Evolutionary conservation across 306 rosid species (phyloP).

Genomic region (Medicago ruthenica): DNA sequence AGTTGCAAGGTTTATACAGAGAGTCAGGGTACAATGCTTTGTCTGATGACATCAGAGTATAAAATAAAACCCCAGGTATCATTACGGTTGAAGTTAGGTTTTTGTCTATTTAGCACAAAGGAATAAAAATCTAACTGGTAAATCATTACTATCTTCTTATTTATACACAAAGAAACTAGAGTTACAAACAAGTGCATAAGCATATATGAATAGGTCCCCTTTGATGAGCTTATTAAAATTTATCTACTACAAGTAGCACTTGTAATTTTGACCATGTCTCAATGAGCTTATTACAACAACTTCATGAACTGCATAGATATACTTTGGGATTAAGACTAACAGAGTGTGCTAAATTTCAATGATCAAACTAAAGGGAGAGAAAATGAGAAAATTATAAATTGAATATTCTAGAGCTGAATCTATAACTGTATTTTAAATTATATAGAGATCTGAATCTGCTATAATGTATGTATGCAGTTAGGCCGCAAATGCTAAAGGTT

Average conservation of each 20-base stretch:
- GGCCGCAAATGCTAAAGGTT: not conserved
- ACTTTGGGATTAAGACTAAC: slow-evolving; percentile 12
- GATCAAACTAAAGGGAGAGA: not conserved
- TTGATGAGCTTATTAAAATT: too few species aligned
- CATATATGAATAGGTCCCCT: too few species aligned
- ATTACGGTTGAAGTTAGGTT: not conserved
- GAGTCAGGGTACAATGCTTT: slow-evolving; percentile 28
- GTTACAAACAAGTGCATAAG: too few species aligned
- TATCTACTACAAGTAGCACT: too few species aligned
- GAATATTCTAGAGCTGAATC: not conserved
- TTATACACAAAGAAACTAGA: too few species aligned
- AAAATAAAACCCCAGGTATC: slow-evolving; percentile 3
- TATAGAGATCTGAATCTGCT: not conserved
- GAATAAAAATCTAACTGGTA: too few species aligned
- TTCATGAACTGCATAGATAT: not conserved
- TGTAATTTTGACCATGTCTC: not conserved
- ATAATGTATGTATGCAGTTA: not conserved
- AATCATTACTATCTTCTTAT: too few species aligned
- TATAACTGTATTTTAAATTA: not conserved
- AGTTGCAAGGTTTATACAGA: not conserved
- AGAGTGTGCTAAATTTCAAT: not conserved
- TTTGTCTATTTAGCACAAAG: not conserved
- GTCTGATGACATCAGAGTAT: slow-evolving; percentile 6
- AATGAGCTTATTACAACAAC: slow-evolving; percentile 4
- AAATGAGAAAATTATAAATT: not conserved